These are phyloP conservation scores for Noccaea caerulescens DNA, from an alignment of 345 rosid genomes.

Conservation along the genomic window DNA sequence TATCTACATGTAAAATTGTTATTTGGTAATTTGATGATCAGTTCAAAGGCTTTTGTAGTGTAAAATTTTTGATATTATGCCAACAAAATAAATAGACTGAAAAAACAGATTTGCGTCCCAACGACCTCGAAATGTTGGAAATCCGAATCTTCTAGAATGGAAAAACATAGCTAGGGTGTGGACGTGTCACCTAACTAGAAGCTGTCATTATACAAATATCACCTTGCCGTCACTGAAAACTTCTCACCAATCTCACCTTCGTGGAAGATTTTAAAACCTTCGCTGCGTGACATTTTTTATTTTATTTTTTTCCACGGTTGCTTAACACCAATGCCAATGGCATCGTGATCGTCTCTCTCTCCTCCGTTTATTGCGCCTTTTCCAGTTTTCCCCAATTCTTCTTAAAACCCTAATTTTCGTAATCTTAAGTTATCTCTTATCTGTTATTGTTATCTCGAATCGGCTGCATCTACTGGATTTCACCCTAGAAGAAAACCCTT, in stretches of 20 bases:
- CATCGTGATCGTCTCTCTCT: conserved; percentile 36
- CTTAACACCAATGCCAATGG: conserved; percentile 15
- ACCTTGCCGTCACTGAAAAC: conserved; percentile 16
- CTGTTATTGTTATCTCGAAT: neutral
- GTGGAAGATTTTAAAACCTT: conserved; percentile 39
- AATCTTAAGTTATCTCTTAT: conserved; percentile 14
- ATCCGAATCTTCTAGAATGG: conserved; percentile 27
- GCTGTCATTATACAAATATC: conserved; percentile 13
- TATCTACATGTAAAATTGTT: too few species aligned
- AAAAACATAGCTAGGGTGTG: neutral
- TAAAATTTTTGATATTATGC: neutral
- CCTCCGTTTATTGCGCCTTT: conserved; percentile 1
- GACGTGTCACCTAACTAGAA: conserved; percentile 30
- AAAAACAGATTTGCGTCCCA: conserved; percentile 22
- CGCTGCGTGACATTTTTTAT: neutral
- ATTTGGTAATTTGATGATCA: neutral
- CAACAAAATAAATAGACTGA: conserved; percentile 16
- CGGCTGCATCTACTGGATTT: neutral
- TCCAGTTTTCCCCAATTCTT: conserved; percentile 28
- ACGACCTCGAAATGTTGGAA: conserved; percentile 26
- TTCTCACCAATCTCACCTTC: conserved; percentile 26
- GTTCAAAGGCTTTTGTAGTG: neutral
- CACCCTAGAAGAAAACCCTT: neutral
- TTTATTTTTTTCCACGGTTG: conserved; percentile 23
- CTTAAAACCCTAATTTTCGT: conserved; percentile 38